Percentiles rank a stretch among this genome's conserved stretches.
Conservation (phyloP, 1,284 basidiomycete genomes). For the Fomitiporia mediterranea region DNA sequence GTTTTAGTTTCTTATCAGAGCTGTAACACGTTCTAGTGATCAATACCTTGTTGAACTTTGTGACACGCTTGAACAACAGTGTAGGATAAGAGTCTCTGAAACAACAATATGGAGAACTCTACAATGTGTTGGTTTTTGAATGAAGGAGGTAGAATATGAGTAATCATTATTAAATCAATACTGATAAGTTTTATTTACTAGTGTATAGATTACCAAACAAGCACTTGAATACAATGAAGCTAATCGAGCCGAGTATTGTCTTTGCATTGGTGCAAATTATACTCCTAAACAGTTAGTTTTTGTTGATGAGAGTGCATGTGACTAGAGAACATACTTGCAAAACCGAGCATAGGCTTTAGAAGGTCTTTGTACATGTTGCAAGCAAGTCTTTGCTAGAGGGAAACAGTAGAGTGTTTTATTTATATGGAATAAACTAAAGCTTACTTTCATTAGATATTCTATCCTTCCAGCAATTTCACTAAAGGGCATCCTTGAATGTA, state of each 20-base stretch:
- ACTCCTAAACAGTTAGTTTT: constrained; percentile 31
- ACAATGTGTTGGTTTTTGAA: constrained; percentile 19
- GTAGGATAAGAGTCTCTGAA: constrained; percentile 18
- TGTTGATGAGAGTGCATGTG: constrained; percentile 32
- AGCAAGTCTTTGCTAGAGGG: constrained; percentile 32
- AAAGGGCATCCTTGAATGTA: constrained; percentile 26
- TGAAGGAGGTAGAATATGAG: constrained; percentile 26
- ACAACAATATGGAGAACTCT: constrained; percentile 26
- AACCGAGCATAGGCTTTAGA: constrained; percentile 29
- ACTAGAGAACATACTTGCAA: constrained; percentile 27
- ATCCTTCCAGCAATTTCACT: constrained; percentile 32
- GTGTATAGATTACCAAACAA: constrained; percentile 24
- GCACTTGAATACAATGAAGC: constrained; percentile 26
- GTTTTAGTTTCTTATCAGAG: background rate
- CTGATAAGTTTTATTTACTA: background rate
- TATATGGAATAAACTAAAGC: constrained; percentile 13
- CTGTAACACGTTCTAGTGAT: background rate
- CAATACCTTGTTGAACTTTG: constrained; percentile 20
- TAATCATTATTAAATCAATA: background rate
- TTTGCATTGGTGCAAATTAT: constrained; percentile 25
- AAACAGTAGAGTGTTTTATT: constrained; percentile 25
- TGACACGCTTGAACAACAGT: constrained; percentile 9
- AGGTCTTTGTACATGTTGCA: constrained; percentile 26
- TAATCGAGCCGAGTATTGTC: constrained; percentile 22
- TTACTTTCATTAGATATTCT: constrained; percentile 28